Conservation (phyloP, 148 eudicot genomes). For the Polygonum aviculare region DNA sequence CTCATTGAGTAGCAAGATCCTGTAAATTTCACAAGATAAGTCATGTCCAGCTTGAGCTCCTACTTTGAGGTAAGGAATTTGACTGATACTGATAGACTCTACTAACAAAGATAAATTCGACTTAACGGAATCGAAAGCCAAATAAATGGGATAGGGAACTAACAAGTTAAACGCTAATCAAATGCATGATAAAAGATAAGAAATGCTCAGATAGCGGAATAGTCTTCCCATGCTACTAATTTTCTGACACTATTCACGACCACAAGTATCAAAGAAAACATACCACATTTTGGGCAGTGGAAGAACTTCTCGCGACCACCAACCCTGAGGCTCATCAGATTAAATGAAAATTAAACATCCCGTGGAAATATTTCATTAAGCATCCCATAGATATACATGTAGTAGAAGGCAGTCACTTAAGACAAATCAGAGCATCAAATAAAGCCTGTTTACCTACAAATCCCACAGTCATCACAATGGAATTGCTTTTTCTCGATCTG, state of each 20-base stretch:
- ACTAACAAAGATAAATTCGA: background rate
- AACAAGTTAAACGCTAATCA: background rate
- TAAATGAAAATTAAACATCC: constrained; percentile 12
- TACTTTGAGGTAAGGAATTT: background rate
- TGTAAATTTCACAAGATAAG: constrained; percentile 18
- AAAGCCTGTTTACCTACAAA: constrained; percentile 66
- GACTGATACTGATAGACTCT: background rate
- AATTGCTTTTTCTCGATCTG: constrained; percentile 70
- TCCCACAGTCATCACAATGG: constrained; percentile 89
- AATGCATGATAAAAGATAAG: constrained; percentile 1
- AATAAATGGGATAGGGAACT: background rate
- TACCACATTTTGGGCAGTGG: constrained; percentile 92
- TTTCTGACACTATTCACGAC: background rate
- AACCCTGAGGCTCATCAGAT: constrained; percentile 46
- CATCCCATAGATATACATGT: constrained; percentile 5
- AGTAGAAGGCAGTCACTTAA: background rate
- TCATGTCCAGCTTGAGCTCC: background rate
- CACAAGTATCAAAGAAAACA: constrained; percentile 17
- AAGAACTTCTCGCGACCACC: constrained; percentile 86
- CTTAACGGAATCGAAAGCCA: background rate
- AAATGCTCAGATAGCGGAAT: background rate
- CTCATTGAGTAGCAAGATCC: constrained; percentile 63
- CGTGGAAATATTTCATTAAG: background rate
- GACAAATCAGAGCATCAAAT: constrained; percentile 5
- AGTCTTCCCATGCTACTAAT: background rate